Conservation (phyloP, 345 rosid genomes). For the Gossypioides kirkii region DNA sequence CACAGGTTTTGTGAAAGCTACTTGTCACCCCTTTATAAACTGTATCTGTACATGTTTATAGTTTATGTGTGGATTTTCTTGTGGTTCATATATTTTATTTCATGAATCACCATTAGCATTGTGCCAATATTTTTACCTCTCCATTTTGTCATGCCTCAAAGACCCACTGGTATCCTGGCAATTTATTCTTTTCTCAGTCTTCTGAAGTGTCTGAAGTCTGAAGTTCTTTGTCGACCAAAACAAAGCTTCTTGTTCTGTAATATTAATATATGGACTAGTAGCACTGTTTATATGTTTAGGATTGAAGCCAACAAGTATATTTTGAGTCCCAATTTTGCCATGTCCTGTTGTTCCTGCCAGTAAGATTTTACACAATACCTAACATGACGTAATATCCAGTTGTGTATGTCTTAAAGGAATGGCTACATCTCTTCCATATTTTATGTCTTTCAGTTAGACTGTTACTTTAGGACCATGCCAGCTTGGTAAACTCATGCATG, state of each 20-base stretch:
- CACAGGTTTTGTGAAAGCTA: slow-evolving; percentile 34
- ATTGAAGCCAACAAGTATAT: slow-evolving; percentile 8
- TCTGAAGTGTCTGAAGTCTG: not conserved
- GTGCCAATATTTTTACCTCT: not conserved
- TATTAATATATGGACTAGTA: not conserved
- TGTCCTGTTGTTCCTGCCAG: not conserved
- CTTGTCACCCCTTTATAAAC: slow-evolving; percentile 30
- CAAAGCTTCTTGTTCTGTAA: not conserved
- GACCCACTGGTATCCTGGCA: not conserved
- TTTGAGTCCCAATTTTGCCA: not conserved
- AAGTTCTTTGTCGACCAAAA: not conserved
- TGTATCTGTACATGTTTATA: slow-evolving; percentile 56
- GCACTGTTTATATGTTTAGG: not conserved
- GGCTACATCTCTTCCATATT: not conserved
- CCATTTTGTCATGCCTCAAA: not conserved
- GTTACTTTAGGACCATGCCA: not conserved
- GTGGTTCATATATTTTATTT: slow-evolving; percentile 18
- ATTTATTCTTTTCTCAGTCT: not conserved
- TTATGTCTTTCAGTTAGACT: not conserved
- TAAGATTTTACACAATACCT: not conserved
- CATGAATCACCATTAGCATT: slow-evolving; percentile 14
- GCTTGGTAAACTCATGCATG: not conserved
- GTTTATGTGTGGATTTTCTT: slow-evolving; percentile 10
- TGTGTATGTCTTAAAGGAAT: not conserved
- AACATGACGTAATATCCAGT: not conserved